These are phyloP conservation scores for Eimeria sp. DNA, from an alignment of 169 alveolate genomes.

Conservation along the genomic window DNA sequence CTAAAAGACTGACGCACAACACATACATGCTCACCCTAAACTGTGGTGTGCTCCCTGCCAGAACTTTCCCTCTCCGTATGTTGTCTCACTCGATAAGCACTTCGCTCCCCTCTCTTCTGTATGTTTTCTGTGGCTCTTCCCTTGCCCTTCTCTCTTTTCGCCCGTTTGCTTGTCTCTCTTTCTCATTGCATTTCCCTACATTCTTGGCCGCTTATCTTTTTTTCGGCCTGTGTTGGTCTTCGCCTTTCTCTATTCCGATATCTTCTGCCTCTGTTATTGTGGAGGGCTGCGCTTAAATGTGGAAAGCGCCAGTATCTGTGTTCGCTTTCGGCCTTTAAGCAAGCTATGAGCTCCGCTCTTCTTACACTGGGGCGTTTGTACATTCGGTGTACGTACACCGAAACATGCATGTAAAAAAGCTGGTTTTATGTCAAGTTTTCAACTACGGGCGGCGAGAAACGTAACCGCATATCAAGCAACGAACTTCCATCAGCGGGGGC, in stretches of 20 bases:
- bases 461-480: conserved; percentile 40
- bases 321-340: not conserved
- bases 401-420: not conserved
- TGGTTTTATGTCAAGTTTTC: not conserved
- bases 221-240: not conserved
- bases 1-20: conserved; percentile 2
- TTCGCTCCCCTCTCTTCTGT: too few species aligned
- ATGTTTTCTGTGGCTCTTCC: too few species aligned
- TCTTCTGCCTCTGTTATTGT: not conserved
- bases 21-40: too few species aligned
- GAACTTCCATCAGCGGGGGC: conserved; percentile 54
- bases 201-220: not conserved
- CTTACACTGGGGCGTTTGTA: not conserved
- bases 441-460: conserved; percentile 47
- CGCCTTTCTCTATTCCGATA: not conserved
- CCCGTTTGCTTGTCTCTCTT: not conserved
- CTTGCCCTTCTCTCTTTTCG: not conserved
- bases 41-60: too few species aligned
- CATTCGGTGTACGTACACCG: not conserved
- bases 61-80: too few species aligned
- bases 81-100: too few species aligned
- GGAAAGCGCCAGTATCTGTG: not conserved
- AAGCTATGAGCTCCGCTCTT: not conserved
- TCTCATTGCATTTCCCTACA: not conserved
- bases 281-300: not conserved